These are phyloP conservation scores for Saturnispora diversa DNA, from an alignment of 805 yeast species.

Conservation along the genomic window DNA sequence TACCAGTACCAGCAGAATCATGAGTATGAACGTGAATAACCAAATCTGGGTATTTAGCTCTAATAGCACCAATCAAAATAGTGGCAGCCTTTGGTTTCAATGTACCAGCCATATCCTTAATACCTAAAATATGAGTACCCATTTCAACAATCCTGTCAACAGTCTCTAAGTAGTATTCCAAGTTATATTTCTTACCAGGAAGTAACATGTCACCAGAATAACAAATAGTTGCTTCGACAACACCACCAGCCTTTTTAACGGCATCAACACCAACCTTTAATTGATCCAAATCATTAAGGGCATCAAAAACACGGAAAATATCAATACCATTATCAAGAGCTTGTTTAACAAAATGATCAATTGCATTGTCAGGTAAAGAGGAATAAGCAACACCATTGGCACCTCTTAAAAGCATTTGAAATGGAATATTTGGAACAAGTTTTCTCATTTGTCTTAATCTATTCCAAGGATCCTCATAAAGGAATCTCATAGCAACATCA, in stretches of 20 bases:
- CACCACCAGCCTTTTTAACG: conserved; percentile 97
- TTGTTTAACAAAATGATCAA: conserved; percentile 91
- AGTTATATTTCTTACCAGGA: conserved; percentile 92
- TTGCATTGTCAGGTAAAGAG: conserved; percentile 96
- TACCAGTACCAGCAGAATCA: conserved; percentile 99
- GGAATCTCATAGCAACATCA: conserved; percentile 96
- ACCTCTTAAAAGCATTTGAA: conserved; percentile 98
- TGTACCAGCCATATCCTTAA: conserved; percentile 99
- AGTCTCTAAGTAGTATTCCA: conserved; percentile 76
- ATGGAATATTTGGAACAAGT: conserved; percentile 95
- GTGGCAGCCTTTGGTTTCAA: conserved; percentile 92
- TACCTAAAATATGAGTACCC: conserved; percentile 97
- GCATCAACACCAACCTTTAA: conserved; percentile 97
- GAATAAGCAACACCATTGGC: conserved; percentile 99
- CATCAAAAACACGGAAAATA: conserved; percentile 96
- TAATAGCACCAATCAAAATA: conserved; percentile 66
- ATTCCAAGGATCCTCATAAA: conserved; percentile 98
- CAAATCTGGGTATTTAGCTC: conserved; percentile 82
- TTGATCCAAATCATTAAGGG: conserved; percentile 93
- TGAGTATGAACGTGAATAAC: conserved; percentile 99
- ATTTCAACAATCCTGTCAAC: conserved; percentile 77
- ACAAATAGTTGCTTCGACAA: conserved; percentile 96
- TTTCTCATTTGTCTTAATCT: conserved; percentile 81
- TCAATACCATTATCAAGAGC: conserved; percentile 97
- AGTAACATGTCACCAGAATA: conserved; percentile 98